Base-by-base conservation (phyloP, 352 stramenopile genomes). In the Globisporangium nagaii region DNA sequence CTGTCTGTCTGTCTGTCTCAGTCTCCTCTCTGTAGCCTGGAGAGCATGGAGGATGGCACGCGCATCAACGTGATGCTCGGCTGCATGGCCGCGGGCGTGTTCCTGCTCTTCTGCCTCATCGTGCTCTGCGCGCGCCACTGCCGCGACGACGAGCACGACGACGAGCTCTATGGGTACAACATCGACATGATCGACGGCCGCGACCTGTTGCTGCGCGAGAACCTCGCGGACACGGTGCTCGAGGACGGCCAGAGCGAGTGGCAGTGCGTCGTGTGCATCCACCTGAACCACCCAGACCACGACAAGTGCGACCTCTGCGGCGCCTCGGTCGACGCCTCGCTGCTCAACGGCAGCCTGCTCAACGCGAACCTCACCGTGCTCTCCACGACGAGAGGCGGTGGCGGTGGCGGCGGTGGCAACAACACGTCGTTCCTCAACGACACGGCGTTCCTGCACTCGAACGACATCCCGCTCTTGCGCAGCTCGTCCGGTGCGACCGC, bases 271-370 rank as follows among this genome's bases (percentile, higher is more conserved):
- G 78, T 90, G 11, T 90, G 79, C 51, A 69, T 75, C 40, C 78
- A 90, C 51, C 68, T 88, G 63, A 90, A 90, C 51, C 79, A 90
- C 51, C 79, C 79, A 5, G 78, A 84, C 53, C 73, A 84, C 44
- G 58, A 71, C 32, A 58, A 66, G 39, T 90, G 79, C 67, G 60
- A 66, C 42, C 63, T 90, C 45, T 90, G 79, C 49, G 79, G 79
- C 40, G 79, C 79, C 20, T 74, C 79, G 31, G 68, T 70, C 48
- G 79, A 86, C 55, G 72, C 73, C 22, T 82, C 74, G 6, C 68
- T 58, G 7, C 71, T 79, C 50, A 63, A 74, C 46, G 66, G 66
- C 52, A 66, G 56, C 10, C 51, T 68, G 43, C 65, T 81, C 27
- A 59, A 67, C 45, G 51, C 59, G 4, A 75, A 63, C 32, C 30